Base-by-base conservation (phyloP, 208 protist genomes). In the Leishmania mexicana region DNA sequence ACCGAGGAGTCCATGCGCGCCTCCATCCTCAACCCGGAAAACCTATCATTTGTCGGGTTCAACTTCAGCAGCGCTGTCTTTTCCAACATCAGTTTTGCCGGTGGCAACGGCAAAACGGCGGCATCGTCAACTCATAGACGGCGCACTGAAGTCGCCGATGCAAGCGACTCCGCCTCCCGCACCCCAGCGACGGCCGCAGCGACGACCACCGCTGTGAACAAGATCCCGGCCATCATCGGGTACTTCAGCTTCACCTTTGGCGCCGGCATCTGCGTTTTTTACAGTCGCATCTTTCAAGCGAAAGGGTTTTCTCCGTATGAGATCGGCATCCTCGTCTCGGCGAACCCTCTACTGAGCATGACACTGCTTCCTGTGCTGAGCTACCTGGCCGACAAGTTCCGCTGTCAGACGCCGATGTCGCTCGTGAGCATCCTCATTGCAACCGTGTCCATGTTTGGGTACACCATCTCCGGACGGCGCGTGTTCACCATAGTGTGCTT, bases 181-280 rank as follows among this genome's bases (percentile, higher is more conserved):
- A 19, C 62, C 62, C 62, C 62, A 68, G 62, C 62, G 15, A 17
- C 31, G 5, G 75, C 19, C 1, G 38, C 24, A 4, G 40, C 71
- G 28, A 60, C 58, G 17, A 51, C 75, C 3, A 54, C 62, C 4
- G 38, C 35, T 5, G 76, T 84, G 21, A 77, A 71, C 31, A 62
- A 53, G 35, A 60, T 45, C 40, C 81, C 76, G 4, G 81, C 73
- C 45, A 84, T 84, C 47, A 40, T 89, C 28, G 83, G 88, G 19
- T 93, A 90, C 79, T 94, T 94, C 76, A 76, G 83, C 8, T 85
- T 71, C 57, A 80, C 85, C 65, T 89, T 93, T 47, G 85, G 89
- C 31, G 57, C 11, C 19, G 85, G 83, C 19, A 86, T 92, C 67
- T 67, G 54, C 54, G 68, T 83, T 31, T 94, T 85, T 62, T 86